Percentiles rank a stretch among this genome's conserved stretches.
phyloP scores from a whole-genome alignment of 139 green algal species.

The Picochlorum sp. region DNA sequence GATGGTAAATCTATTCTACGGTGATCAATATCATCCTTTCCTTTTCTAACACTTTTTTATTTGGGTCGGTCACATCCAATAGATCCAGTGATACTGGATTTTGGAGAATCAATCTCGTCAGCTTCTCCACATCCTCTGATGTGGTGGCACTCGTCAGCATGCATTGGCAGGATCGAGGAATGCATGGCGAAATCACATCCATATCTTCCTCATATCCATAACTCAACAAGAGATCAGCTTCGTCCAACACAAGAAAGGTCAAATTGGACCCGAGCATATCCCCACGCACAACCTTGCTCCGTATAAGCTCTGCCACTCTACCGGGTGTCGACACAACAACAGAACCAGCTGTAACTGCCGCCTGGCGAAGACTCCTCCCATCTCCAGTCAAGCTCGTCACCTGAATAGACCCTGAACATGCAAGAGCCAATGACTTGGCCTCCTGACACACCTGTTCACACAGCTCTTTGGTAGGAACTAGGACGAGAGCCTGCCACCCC shows the following conservation, averaged over 20 bases:
- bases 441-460: constrained; percentile 76
- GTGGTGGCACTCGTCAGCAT: constrained; percentile 88
- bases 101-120: constrained; percentile 82
- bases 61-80: constrained; percentile 8
- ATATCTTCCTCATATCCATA: constrained; percentile 89
- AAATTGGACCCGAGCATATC: constrained; percentile 24
- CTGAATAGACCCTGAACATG: constrained; percentile 17
- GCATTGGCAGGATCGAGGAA: constrained; percentile 78
- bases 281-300: constrained; percentile 38
- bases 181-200: constrained; percentile 45
- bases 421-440: constrained; percentile 19
- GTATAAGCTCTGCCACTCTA: constrained; percentile 38
- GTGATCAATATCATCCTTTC: constrained; percentile 46
- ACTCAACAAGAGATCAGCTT: constrained; percentile 88
- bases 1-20: constrained; percentile 28
- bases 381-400: constrained; percentile 3
- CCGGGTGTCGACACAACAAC: constrained; percentile 78
- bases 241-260: constrained; percentile 77
- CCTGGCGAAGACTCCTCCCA: constrained; percentile 27
- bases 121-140: constrained; percentile 60
- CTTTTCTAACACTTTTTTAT: background rate
- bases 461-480: constrained; percentile 90
- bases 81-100: constrained; percentile 79
- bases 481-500: constrained; percentile 66
- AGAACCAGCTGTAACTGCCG: constrained; percentile 42